phyloP scores from a whole-genome alignment of 306 rosid genomes.

The Lathyrus tuberosus region DNA sequence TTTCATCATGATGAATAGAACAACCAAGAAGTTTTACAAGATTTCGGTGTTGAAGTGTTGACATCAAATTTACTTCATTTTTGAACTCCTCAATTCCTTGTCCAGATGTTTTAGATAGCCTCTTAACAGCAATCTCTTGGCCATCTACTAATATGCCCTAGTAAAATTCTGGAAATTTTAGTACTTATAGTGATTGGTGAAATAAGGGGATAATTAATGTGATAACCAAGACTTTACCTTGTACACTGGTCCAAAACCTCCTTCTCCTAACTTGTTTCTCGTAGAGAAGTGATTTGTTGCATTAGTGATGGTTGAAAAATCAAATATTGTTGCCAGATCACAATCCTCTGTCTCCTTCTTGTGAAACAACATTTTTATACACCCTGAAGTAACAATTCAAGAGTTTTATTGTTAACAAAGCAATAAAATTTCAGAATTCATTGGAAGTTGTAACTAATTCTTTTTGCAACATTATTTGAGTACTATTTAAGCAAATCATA shows the following conservation, averaged over 20 bases:
- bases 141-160: conserved; percentile 6
- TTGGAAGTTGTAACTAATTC: too few relatives aligned
- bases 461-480: not conserved
- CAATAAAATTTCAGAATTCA: too few relatives aligned
- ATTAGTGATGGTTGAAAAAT: not conserved
- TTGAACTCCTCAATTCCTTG: conserved; percentile 26
- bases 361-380: too few relatives aligned
- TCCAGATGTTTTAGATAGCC: conserved; percentile 7
- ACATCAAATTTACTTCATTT: conserved; percentile 34
- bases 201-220: not conserved
- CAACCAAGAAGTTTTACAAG: conserved; percentile 37
- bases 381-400: too few relatives aligned
- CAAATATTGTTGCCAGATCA: conserved; percentile 4
- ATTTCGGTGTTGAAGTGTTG: conserved; percentile 34
- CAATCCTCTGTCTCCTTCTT: not conserved
- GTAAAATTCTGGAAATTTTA: not conserved
- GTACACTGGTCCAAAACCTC: conserved; percentile 21
- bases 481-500: not conserved
- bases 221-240: conserved; percentile 7
- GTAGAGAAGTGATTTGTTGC: conserved; percentile 23
- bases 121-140: conserved; percentile 32
- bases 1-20: conserved; percentile 25
- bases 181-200: not conserved
- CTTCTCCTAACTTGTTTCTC: conserved; percentile 9
- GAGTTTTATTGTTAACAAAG: too few relatives aligned